A percentile compares a stretch with the other conserved stretches of the same genome.
These are phyloP conservation scores for Avicennia marina DNA, from an alignment of 257 asterid species.

Conservation along the genomic window DNA sequence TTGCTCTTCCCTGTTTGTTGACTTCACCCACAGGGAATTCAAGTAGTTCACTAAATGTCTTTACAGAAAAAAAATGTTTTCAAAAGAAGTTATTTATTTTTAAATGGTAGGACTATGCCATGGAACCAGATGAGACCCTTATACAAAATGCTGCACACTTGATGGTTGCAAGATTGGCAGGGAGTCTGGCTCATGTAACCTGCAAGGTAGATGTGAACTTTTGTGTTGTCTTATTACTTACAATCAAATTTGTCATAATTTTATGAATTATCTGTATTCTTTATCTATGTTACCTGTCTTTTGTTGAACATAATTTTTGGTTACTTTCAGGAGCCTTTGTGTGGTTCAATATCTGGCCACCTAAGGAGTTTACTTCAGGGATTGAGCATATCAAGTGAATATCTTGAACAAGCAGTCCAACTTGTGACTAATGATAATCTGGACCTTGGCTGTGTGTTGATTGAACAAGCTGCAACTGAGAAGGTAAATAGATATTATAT, in stretches of 20 bases:
- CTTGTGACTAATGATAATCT: constrained; percentile 92
- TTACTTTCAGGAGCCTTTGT: constrained; percentile 72
- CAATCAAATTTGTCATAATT: neutral
- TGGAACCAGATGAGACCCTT: constrained; percentile 94
- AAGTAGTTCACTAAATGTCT: too few species aligned
- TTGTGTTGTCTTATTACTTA: constrained; percentile 2
- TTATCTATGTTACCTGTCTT: constrained; percentile 6
- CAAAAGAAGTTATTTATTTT: constrained; percentile 3
- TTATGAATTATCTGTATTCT: neutral
- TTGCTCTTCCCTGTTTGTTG: neutral
- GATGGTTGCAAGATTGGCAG: constrained; percentile 98
- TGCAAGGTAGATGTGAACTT: constrained; percentile 99
- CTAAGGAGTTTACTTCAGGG: constrained; percentile 82
- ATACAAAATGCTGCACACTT: constrained; percentile 88
- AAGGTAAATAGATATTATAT: constrained; percentile 47
- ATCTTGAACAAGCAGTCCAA: constrained; percentile 80
- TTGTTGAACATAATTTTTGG: constrained; percentile 5
- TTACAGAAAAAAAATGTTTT: too few species aligned
- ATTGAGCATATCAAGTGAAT: constrained; percentile 44
- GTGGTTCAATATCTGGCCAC: constrained; percentile 75
- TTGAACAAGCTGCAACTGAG: constrained; percentile 97
- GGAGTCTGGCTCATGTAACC: constrained; percentile 97
- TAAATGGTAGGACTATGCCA: constrained; percentile 77
- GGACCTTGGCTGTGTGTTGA: constrained; percentile 96
- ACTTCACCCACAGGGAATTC: neutral